Percentiles rank a stretch among this genome's conserved stretches.
These are phyloP conservation scores for Obelidium mucronatum DNA, from an alignment of 192 early-diverging fungal genomes.

Conservation along the genomic window DNA sequence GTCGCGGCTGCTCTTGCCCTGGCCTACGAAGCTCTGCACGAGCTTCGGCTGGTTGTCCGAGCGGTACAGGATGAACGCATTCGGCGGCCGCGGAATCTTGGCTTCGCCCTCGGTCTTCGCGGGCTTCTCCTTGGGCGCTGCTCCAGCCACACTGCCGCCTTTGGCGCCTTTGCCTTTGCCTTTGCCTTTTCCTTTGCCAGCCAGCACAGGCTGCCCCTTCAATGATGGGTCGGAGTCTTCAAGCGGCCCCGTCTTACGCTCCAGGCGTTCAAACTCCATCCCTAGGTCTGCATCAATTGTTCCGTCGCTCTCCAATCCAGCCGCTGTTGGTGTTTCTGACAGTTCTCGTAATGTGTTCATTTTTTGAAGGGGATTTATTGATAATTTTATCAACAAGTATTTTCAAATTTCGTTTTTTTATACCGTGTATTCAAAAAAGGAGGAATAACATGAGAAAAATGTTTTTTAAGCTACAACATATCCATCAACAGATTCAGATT, in stretches of 20 bases:
- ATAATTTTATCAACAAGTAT: not conserved
- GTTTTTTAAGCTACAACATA: not conserved
- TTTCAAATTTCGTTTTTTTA: not conserved
- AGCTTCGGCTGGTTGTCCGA: conserved; percentile 20
- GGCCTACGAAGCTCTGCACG: not conserved
- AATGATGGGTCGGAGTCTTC: too few species aligned
- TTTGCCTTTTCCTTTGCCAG: too few species aligned
- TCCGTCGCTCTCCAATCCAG: too few species aligned
- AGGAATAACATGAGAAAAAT: not conserved
- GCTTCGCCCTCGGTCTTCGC: not conserved
- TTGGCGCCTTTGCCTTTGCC: too few species aligned
- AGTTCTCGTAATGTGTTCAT: not conserved
- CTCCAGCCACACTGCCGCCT: too few species aligned
- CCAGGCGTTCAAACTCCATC: too few species aligned
- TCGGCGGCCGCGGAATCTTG: conserved; percentile 22
- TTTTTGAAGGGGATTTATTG: not conserved
- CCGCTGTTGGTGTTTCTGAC: not conserved
- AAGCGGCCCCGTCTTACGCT: too few species aligned
- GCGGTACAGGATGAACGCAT: conserved; percentile 36
- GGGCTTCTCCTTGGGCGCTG: not conserved
- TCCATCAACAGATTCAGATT: too few species aligned
- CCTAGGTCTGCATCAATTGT: too few species aligned
- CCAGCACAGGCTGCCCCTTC: too few species aligned
- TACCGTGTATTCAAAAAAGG: not conserved
- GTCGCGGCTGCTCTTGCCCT: conserved; percentile 23